Evolutionary conservation across 2,329 filamentous ascomycete species (phyloP), one percentile per base, ranked within the genome.

Genomic region (Colletotrichum coccodes): DNA sequence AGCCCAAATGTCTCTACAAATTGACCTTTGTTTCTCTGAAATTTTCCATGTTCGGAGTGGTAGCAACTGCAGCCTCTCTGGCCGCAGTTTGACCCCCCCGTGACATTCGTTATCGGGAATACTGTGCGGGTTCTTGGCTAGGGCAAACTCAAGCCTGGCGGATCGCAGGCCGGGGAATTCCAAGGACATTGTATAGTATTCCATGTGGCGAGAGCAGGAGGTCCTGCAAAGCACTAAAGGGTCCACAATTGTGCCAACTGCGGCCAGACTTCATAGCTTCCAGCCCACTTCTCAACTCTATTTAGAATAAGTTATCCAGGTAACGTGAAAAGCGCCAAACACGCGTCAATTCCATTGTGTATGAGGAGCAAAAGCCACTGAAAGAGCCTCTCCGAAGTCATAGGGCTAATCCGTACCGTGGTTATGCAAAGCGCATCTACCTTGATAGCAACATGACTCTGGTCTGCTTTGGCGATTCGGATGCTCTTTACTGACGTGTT

Each of bases 201-300:
- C 12, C 9, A 8, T 23, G 26, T 26, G 28, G 30, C 32, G 30
- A 21, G 40, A n/a, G 46, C 16, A 30, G 14, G 8, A 8, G 23
- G 3, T 16, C 16, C 23, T 21, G 8, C 42, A 4, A 23, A 44
- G 23, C n/a, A 44, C 26, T 8, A 6, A 54, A 54, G 23, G 36
- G n/a, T 30, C 57, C 57, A 59, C 40, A 47, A 47, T 40, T 47
- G 40, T 28, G 56, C 56, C 56, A 60, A 18, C 9, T 21, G 32
- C n/a, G 2, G 28, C 30, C 36, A 50, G 16, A 32, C 57, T 34
- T 60, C 42, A 47, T 47, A 28, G 57, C 34, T 34, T 50, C 42
- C 30, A 9, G 21, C 21, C 21, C n/a, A 21, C 28, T 14, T 36
- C 30, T 26, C 6, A 23, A 36, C n/a, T 14, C 30, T 36, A 6